Base-by-base conservation (phyloP, 768 basidiomycete species). In the Tubosaeta sp. region DNA sequence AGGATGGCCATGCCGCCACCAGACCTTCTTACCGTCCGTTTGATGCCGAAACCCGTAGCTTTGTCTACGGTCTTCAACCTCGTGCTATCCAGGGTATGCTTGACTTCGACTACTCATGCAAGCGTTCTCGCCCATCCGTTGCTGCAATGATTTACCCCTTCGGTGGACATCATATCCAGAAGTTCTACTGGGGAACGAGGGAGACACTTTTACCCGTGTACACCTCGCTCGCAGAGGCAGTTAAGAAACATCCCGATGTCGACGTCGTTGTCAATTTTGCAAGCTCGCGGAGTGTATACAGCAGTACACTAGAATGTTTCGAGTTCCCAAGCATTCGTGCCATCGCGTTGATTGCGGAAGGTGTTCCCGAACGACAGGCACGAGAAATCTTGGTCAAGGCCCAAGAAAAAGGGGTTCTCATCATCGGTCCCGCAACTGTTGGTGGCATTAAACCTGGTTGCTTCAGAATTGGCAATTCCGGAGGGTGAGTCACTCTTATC, bases 101-200 rank as follows among this genome's bases (percentile, higher is more conserved):
- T 53, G 97, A 99, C 81, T 99, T 99, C 60, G 97, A 99, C 79
- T 99, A 86, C 76, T 93, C 92, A 13, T 99, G 97, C 74, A 95
- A 95, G 16, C 90, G 97, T 57, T 71, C 81, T 43, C 81, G 87
- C 17, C 94, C 97, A 34, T 89, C 86, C 43, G 97, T 98, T 59
- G 95, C 97, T 27, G 97, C 97, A 35, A 99, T 98, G 95, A 97
- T 99, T 69, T 99, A 99, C 72, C 97, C 95, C 68, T 99, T 99
- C 73, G 97, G 95, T 66, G 95, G 95, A 17, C 95, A 98, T 76
- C 97, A 98, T 76, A 97, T 97, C 72, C 97, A 99, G 76, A 99
- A 99, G 78, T 97, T 99, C 83, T 98, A 99, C 82, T 98, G 97
- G 97, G 97, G 97, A 51, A 98, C 97, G 37, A 93, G 91, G 77